phyloP scores from a whole-genome alignment of 1,139 yeast genomes.

The Lodderomyces oxycetoniae region DNA sequence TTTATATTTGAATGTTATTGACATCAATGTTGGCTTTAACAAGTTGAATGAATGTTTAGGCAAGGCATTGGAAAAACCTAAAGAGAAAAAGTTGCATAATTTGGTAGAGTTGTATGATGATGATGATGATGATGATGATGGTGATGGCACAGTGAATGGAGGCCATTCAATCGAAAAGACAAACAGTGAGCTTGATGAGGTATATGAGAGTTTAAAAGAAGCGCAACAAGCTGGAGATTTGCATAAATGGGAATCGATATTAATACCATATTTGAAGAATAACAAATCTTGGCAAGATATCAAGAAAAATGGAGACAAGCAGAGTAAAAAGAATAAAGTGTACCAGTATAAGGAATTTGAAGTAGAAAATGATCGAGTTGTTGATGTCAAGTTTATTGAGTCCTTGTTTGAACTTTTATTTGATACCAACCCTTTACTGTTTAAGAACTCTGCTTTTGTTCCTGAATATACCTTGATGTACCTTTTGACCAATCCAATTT shows the following conservation, averaged over 20 bases:
- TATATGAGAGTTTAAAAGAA: conserved; percentile 20
- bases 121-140: conserved; percentile 22
- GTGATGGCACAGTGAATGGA: conserved; percentile 19
- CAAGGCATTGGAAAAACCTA: conserved; percentile 39
- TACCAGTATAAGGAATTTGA: conserved; percentile 44
- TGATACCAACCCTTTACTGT: conserved; percentile 16
- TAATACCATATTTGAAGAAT: conserved; percentile 33
- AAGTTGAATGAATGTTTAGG: conserved; percentile 71
- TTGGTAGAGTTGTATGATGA: conserved; percentile 25
- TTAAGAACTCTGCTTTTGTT: conserved; percentile 25
- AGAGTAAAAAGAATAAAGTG: conserved; percentile 12
- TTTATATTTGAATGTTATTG: conserved; percentile 40
- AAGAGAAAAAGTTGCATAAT: conserved; percentile 21
- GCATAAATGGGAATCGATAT: conserved; percentile 28
- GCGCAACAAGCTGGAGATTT: conserved; percentile 18
- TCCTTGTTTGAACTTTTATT: conserved; percentile 46
- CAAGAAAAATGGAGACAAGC: conserved; percentile 15
- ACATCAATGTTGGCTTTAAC: conserved; percentile 66
- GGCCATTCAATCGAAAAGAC: conserved; percentile 12
- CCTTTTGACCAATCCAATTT: conserved; percentile 79
- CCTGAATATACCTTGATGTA: conserved; percentile 67
- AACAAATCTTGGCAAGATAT: conserved; percentile 23
- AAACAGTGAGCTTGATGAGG: conserved; percentile 22
- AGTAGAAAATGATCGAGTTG: conserved; percentile 62
- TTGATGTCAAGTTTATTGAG: conserved; percentile 57